phyloP scores from a whole-genome alignment of 2,329 filamentous ascomycete genomes.

The Ambrosiella xylebori region DNA sequence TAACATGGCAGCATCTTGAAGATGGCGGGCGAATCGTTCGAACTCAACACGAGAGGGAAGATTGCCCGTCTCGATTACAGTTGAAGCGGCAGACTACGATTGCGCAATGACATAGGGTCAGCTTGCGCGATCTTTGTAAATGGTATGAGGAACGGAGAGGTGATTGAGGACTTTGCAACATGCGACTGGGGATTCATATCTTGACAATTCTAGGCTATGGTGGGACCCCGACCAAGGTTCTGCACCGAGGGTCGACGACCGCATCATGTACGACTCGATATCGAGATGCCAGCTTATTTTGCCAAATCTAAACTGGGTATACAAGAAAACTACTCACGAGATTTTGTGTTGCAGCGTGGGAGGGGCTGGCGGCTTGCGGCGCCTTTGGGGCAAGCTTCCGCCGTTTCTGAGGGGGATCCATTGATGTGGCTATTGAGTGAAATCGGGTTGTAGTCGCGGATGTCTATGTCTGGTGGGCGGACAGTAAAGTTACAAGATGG shows the following conservation, averaged over 20 bases:
- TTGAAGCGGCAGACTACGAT: conserved; percentile 3
- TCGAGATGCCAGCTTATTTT: neutral
- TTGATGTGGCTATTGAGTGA: conserved; percentile 13
- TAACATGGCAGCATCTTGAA: conserved; percentile 51
- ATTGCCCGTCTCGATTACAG: conserved; percentile 8
- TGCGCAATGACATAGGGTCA: neutral
- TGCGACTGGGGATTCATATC: too few species aligned
- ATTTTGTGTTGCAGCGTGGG: conserved; percentile 7
- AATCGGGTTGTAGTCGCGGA: neutral
- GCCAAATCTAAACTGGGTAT: neutral
- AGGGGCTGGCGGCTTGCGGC: conserved; percentile 8
- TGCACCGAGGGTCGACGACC: neutral
- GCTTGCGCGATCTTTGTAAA: neutral
- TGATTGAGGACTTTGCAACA: neutral
- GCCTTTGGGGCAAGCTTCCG: conserved; percentile 28
- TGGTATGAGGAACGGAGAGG: neutral
- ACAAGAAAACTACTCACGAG: conserved; percentile 10
- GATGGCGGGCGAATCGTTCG: conserved; percentile 48
- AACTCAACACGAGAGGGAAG: conserved; percentile 35
- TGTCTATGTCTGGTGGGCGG: neutral
- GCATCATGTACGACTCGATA: neutral
- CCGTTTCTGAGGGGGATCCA: conserved; percentile 28
- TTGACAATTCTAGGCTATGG: too few species aligned
- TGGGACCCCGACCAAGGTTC: too few species aligned
- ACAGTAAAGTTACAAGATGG: neutral